Evolutionary conservation across 805 yeast species (phyloP).

Genomic region (Danielozyma ontarioensis): DNA sequence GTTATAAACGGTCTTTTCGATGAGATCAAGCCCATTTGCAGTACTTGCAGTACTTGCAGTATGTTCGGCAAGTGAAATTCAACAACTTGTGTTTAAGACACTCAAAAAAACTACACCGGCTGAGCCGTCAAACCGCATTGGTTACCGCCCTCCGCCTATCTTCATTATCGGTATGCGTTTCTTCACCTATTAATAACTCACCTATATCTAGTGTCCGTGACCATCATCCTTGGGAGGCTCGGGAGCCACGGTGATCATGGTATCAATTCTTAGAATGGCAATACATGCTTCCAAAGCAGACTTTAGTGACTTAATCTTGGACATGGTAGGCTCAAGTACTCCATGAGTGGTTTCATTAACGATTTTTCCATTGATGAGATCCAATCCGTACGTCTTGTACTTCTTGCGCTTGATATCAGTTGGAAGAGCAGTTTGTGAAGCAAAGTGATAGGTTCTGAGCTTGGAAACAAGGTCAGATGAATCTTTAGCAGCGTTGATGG

Average conservation of each 20-base stretch:
- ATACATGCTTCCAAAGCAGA: conserved; percentile 97
- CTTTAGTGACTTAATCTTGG: conserved; percentile 88
- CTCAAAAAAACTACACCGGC: too few relatives aligned
- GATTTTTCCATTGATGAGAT: conserved; percentile 84
- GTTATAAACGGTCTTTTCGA: too few relatives aligned
- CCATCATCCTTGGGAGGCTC: conserved; percentile 90
- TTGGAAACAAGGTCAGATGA: conserved; percentile 92
- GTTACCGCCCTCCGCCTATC: too few relatives aligned
- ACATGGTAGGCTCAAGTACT: conserved; percentile 91
- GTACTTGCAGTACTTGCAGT: too few relatives aligned
- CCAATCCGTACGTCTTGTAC: conserved; percentile 90
- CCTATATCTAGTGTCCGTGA: conserved; percentile 85
- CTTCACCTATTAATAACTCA: too few relatives aligned
- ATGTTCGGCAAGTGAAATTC: too few relatives aligned
- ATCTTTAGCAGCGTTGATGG: conserved; percentile 97
- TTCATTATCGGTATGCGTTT: too few relatives aligned
- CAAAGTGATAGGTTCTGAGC: conserved; percentile 93
- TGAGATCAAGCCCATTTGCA: too few relatives aligned
- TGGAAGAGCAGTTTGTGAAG: conserved; percentile 79
- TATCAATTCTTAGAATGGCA: conserved; percentile 94
- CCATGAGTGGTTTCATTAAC: conserved; percentile 82
- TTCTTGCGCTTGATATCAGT: conserved; percentile 81
- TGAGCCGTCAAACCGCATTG: too few relatives aligned
- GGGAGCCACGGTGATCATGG: conserved; percentile 96
- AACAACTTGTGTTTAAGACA: too few relatives aligned